These are phyloP conservation scores for Aphanomyces astaci DNA, from an alignment of 352 stramenopile species.

Conservation along the genomic window DNA sequence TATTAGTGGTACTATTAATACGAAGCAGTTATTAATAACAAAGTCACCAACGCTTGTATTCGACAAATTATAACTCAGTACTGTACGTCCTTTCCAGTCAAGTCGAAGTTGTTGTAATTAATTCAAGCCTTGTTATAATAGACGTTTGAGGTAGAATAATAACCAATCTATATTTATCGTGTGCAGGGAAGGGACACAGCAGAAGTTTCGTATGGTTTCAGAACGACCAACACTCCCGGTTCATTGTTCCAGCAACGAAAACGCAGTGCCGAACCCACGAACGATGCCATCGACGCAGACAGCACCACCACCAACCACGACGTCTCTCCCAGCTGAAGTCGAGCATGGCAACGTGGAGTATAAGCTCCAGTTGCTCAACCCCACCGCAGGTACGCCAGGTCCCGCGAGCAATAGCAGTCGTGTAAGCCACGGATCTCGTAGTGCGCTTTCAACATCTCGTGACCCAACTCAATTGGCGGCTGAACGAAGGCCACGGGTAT, in stretches of 20 bases:
- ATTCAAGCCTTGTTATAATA: no score
- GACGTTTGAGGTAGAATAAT: no score
- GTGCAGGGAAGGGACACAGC: no score
- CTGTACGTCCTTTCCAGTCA: no score
- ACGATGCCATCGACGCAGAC: not conserved
- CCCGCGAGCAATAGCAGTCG: not conserved
- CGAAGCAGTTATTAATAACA: no score
- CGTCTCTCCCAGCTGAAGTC: constrained; percentile 53
- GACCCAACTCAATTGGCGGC: constrained; percentile 85
- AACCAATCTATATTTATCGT: no score
- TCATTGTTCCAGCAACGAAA: no score
- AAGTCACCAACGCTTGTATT: no score
- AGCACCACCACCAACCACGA: not conserved
- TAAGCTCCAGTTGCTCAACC: constrained; percentile 82
- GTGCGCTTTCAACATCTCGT: constrained; percentile 79
- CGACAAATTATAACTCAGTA: no score
- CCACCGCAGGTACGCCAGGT: constrained; percentile 30
- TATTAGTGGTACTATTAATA: no score
- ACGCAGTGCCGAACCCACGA: no score
- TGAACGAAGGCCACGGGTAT: constrained; percentile 79
- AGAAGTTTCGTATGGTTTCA: constrained; percentile 10
- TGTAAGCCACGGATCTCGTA: constrained; percentile 14
- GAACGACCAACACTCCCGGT: not conserved
- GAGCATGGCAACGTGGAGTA: constrained; percentile 89
- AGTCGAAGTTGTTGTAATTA: no score